Percentiles rank a stretch among this genome's conserved stretches.
Evolutionary conservation across 768 basidiomycete genomes (phyloP).

Genomic region (Boletus pseudo-olivaceus): DNA sequence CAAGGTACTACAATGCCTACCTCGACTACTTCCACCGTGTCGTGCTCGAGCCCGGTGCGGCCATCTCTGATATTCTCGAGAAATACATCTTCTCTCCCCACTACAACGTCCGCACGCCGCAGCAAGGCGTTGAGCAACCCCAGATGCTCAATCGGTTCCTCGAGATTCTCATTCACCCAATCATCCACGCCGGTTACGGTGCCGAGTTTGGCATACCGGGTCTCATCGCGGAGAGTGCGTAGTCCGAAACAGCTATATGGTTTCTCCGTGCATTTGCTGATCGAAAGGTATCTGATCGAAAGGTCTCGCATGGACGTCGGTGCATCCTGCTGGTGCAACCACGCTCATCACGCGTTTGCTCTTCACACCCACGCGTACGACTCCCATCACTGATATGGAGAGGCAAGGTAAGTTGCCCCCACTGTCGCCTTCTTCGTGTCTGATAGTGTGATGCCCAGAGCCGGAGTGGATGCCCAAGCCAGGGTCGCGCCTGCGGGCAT

Average conservation of each 20-base stretch:
- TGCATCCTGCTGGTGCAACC: conserved; percentile 40
- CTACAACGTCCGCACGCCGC: conserved; percentile 40
- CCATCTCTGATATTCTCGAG: conserved; percentile 45
- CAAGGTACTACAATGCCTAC: conserved; percentile 33
- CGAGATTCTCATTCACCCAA: conserved; percentile 58
- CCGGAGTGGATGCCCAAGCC: conserved; percentile 26
- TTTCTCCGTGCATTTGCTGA: neutral
- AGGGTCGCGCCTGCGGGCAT: conserved; percentile 38
- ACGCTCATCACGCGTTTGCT: conserved; percentile 35
- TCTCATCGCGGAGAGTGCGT: conserved; percentile 57
- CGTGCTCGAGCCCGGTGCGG: conserved; percentile 28
- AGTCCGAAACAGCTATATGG: neutral
- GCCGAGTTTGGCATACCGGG: conserved; percentile 62
- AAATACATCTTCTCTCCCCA: conserved; percentile 55
- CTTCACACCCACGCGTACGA: conserved; percentile 22
- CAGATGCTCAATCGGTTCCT: conserved; percentile 59
- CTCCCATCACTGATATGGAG: conserved; percentile 21
- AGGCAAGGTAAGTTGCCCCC: conserved; percentile 9
- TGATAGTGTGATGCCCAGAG: conserved; percentile 6
- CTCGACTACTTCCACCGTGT: conserved; percentile 30
- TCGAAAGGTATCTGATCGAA: neutral
- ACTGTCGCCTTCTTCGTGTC: neutral
- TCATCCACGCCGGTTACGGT: conserved; percentile 64
- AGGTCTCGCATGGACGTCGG: conserved; percentile 60
- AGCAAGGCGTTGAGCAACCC: conserved; percentile 37